These are phyloP conservation scores for Ustilago nuda DNA, from an alignment of 1,284 basidiomycete species.

Conservation along the genomic window DNA sequence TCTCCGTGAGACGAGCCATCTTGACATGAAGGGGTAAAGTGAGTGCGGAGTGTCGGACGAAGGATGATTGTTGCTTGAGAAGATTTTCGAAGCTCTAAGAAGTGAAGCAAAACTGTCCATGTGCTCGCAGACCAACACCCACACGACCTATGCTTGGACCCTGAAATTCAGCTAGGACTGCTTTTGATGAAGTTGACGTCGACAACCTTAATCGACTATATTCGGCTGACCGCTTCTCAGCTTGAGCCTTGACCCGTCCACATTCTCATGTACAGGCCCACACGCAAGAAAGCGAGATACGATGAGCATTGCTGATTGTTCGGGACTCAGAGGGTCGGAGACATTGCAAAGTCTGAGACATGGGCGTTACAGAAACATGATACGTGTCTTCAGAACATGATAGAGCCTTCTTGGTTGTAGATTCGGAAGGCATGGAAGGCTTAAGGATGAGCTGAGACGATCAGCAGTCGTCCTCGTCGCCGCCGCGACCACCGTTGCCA, in stretches of 20 bases:
- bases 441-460: background rate
- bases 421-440: background rate
- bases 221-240: background rate
- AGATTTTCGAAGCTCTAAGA: background rate
- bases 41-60: background rate
- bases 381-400: background rate
- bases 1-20: constrained; percentile 46
- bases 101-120: background rate
- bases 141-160: constrained; percentile 10
- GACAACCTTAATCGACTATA: background rate
- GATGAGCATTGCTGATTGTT: constrained; percentile 1
- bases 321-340: background rate
- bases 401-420: background rate
- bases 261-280: background rate
- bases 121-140: constrained; percentile 12
- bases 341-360: background rate
- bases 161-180: background rate
- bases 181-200: background rate
- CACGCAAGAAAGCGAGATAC: too few relatives aligned
- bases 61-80: background rate
- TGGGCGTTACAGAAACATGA: constrained; percentile 11
- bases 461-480: background rate
- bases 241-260: background rate
- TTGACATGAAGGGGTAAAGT: background rate
- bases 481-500: background rate